Evolutionary conservation across 2,329 filamentous ascomycete genomes (phyloP).

Genomic region (Clarireedia hainanense): DNA sequence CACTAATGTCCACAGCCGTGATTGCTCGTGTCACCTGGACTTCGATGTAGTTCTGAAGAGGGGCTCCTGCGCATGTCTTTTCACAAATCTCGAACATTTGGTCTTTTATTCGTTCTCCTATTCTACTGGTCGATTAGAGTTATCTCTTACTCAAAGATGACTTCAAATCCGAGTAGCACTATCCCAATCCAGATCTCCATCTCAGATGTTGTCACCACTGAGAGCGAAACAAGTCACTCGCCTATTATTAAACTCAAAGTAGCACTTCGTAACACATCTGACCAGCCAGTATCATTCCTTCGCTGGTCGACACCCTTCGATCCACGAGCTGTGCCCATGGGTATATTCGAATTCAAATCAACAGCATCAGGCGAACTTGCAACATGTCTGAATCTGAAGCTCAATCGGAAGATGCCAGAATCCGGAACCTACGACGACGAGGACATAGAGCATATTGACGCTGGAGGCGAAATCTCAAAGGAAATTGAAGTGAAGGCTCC

Average conservation of each 20-base stretch:
- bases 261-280: slow-evolving; percentile 22
- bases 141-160: background rate
- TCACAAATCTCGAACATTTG: background rate
- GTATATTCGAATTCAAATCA: slow-evolving; percentile 28
- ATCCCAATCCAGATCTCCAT: background rate
- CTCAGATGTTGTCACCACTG: background rate
- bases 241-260: slow-evolving; percentile 9
- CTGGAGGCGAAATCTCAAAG: slow-evolving; percentile 19
- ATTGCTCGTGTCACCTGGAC: too few relatives aligned
- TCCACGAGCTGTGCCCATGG: slow-evolving; percentile 25
- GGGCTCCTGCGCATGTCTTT: background rate
- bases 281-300: slow-evolving; percentile 28
- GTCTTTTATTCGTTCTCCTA: background rate
- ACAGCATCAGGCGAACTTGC: slow-evolving; percentile 8
- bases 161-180: background rate
- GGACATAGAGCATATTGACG: slow-evolving; percentile 29
- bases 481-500: slow-evolving; percentile 24
- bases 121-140: background rate
- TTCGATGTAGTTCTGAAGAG: background rate
- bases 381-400: slow-evolving; percentile 15
- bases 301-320: slow-evolving; percentile 34
- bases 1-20: too few relatives aligned
- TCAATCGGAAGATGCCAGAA: slow-evolving; percentile 28
- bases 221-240: background rate
- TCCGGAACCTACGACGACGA: slow-evolving; percentile 15